A percentile compares a stretch with the other conserved stretches of the same genome.
Conservation (phyloP, 2,329 filamentous ascomycete species). For the Fusarium acutatum region DNA sequence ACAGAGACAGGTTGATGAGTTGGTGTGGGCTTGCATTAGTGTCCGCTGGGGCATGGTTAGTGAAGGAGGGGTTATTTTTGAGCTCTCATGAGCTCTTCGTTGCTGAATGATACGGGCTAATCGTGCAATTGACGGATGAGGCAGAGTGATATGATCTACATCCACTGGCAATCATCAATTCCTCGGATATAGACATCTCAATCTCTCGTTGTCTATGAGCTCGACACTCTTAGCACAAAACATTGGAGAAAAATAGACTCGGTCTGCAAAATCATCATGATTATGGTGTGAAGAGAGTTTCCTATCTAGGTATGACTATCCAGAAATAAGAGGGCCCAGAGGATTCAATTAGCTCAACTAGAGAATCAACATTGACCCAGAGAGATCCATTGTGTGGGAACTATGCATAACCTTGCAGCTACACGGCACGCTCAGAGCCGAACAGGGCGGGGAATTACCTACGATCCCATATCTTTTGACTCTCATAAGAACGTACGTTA, state of each 20-base stretch:
- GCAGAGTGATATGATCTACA: not conserved
- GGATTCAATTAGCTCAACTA: not conserved
- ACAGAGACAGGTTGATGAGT: not conserved
- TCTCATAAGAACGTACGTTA: not conserved
- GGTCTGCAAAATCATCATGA: not conserved
- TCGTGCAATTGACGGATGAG: not conserved
- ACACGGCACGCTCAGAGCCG: conserved; percentile 27
- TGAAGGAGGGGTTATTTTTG: not conserved
- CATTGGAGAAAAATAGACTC: not conserved
- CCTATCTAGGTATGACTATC: conserved; percentile 10
- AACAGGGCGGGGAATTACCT: conserved; percentile 11
- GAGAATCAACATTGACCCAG: not conserved
- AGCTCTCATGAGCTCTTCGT: not conserved
- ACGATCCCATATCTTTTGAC: not conserved
- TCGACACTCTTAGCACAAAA: not conserved
- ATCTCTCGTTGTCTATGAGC: not conserved
- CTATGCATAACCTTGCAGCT: conserved; percentile 14
- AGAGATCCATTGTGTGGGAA: not conserved
- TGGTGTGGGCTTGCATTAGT: conserved; percentile 26
- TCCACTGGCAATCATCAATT: not conserved
- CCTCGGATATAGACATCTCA: not conserved
- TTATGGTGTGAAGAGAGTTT: not conserved
- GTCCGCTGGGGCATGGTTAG: conserved; percentile 5
- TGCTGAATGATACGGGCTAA: not conserved
- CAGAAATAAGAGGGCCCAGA: conserved; percentile 6